phyloP scores from a whole-genome alignment of 2,329 filamentous ascomycete species.

The Stenocarpella maydis region DNA sequence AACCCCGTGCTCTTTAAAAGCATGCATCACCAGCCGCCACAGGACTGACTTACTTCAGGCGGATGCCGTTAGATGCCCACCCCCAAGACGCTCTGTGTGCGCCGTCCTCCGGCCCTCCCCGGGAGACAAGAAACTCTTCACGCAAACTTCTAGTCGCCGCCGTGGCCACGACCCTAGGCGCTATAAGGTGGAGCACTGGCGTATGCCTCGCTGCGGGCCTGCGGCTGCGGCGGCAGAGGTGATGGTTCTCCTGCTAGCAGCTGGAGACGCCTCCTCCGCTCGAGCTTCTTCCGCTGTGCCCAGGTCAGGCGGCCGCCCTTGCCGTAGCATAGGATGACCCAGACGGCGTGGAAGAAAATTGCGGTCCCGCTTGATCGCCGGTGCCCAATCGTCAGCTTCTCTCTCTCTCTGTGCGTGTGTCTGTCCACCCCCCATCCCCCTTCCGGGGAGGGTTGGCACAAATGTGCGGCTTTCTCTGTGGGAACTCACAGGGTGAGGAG shows the following conservation, averaged over 20 bases:
- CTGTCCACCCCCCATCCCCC: no score
- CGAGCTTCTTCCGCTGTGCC: slow-evolving; percentile 3
- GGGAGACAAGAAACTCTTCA: neutral
- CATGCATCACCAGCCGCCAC: neutral
- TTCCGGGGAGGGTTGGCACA: no score
- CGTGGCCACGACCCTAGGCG: neutral
- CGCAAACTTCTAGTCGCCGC: slow-evolving; percentile 1
- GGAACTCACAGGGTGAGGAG: slow-evolving; percentile 59
- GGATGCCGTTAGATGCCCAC: no score
- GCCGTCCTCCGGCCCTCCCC: neutral
- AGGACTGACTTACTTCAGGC: neutral
- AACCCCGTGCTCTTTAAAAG: neutral
- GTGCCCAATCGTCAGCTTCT: neutral
- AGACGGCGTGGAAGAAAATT: slow-evolving; percentile 9
- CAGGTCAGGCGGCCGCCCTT: neutral
- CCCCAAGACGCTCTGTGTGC: neutral
- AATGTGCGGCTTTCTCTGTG: neutral
- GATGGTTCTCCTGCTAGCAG: neutral
- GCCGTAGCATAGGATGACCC: slow-evolving; percentile 13
- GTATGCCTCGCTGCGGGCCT: neutral
- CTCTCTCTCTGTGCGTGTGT: no score
- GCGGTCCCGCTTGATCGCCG: neutral
- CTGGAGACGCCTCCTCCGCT: neutral
- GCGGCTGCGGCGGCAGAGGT: neutral
- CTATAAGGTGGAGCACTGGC: neutral